phyloP scores from a whole-genome alignment of 78 protist species.

The Corallochytrium limacisporum region DNA sequence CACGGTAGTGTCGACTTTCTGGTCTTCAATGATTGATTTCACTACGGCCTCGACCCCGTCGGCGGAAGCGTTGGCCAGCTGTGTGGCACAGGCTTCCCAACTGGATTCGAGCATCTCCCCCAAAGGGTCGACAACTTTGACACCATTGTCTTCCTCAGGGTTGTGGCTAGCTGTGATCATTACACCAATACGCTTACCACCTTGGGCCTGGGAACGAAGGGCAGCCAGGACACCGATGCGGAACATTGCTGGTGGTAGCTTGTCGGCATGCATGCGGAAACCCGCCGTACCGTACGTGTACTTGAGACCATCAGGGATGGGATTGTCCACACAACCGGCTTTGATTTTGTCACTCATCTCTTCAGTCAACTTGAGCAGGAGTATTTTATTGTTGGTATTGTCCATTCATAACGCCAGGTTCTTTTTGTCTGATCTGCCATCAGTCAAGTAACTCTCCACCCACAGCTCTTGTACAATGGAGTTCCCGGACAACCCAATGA shows the following conservation, averaged over 20 bases:
- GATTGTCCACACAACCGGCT: too few species aligned
- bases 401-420: too few species aligned
- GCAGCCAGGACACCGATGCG: constrained; percentile 28
- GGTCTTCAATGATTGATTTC: not conserved
- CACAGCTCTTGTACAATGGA: too few species aligned
- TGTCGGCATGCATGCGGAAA: constrained; percentile 1
- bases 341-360: too few species aligned
- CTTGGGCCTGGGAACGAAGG: not conserved
- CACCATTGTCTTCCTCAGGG: constrained; percentile 2
- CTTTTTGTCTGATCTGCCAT: too few species aligned
- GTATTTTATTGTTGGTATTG: too few species aligned
- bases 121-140: constrained; percentile 7
- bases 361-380: too few species aligned
- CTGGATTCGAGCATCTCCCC: constrained; percentile 35
- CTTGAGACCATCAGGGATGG: not conserved
- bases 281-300: constrained; percentile 23
- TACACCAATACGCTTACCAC: constrained; percentile 18
- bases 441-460: too few species aligned
- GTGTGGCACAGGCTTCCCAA: constrained; percentile 28
- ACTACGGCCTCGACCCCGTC: not conserved
- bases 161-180: constrained; percentile 67
- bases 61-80: constrained; percentile 21
- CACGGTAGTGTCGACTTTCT: not conserved
- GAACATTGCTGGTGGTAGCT: not conserved
- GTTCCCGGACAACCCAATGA: too few species aligned